Percentiles rank a stretch among this genome's conserved stretches.
phyloP scores from a whole-genome alignment of 805 yeast genomes.

The Ogataea saltuana region DNA sequence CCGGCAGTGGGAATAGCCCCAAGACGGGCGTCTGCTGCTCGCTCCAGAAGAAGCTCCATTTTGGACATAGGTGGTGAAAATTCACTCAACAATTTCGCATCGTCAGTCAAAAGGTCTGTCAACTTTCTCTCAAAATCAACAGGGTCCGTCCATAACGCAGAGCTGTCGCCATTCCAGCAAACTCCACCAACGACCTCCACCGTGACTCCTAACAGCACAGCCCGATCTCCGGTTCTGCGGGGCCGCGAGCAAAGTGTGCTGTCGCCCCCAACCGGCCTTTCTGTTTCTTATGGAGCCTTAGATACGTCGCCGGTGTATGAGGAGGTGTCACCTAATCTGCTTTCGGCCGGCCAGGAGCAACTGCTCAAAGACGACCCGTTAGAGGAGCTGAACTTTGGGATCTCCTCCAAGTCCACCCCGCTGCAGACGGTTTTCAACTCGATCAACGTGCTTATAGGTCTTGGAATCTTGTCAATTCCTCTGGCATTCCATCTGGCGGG shows the following conservation, averaged over 20 bases:
- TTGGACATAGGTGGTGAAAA: constrained; percentile 40
- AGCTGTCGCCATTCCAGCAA: constrained; percentile 3
- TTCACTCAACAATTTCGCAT: constrained; percentile 39
- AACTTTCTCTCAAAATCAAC: constrained; percentile 31
- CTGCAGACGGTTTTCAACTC: constrained; percentile 79
- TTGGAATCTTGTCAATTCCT: constrained; percentile 74
- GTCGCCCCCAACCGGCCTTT: not conserved
- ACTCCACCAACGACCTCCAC: not conserved
- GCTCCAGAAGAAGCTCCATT: constrained; percentile 35
- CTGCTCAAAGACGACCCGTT: constrained; percentile 12
- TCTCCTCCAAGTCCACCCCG: constrained; percentile 53
- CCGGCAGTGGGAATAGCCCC: not conserved
- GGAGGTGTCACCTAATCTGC: not conserved
- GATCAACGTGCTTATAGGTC: constrained; percentile 73
- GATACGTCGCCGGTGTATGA: not conserved
- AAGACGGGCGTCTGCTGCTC: constrained; percentile 2
- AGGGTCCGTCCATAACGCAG: constrained; percentile 11
- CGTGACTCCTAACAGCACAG: not conserved
- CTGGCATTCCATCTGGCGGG: constrained; percentile 69
- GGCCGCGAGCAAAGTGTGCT: not conserved
- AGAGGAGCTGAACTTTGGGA: constrained; percentile 13
- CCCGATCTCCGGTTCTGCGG: constrained; percentile 4
- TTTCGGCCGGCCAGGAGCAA: not conserved
- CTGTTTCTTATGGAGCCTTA: constrained; percentile 3
- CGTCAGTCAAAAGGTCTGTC: constrained; percentile 35